phyloP scores from a whole-genome alignment of 2,329 filamentous ascomycete genomes.

The Microsporum audouinii region DNA sequence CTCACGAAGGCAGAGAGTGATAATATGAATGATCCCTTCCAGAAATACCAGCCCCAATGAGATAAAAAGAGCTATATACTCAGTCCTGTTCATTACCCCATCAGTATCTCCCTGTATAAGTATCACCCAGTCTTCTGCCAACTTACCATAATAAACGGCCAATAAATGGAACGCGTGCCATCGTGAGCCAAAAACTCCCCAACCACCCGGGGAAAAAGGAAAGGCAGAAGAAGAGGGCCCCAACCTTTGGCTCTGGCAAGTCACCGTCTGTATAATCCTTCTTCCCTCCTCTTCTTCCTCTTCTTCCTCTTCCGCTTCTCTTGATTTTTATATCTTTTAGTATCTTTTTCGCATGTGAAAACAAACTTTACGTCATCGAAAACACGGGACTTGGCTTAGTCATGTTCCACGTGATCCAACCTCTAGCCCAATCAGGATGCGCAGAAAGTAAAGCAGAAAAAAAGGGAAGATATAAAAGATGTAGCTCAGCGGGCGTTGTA shows the following conservation, averaged over 20 bases:
- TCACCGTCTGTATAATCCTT: not conserved
- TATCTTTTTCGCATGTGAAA: not conserved
- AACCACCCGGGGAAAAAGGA: not conserved
- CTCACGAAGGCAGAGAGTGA: conserved; percentile 79
- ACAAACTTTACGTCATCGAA: conserved; percentile 5
- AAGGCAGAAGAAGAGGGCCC: not conserved
- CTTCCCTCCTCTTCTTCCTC: not conserved
- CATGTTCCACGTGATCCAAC: not conserved
- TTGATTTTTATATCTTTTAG: not conserved
- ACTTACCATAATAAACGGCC: conserved; percentile 46
- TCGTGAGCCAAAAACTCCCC: not conserved
- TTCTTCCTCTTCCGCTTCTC: not conserved
- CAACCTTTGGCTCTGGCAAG: not conserved
- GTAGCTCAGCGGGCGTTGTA: not conserved
- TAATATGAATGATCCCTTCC: conserved; percentile 70
- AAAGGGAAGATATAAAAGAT: not conserved
- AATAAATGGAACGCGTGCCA: conserved; percentile 52
- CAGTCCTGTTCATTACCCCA: conserved; percentile 45
- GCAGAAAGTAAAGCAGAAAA: not conserved
- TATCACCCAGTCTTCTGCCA: not conserved
- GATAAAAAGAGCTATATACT: conserved; percentile 76
- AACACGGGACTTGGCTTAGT: not conserved
- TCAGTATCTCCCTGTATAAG: not conserved
- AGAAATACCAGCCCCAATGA: conserved; percentile 74
- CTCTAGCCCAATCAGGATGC: not conserved